A percentile compares a stretch with the other conserved stretches of the same genome.
Evolutionary conservation across 768 basidiomycete species (phyloP).

Genomic region (Pleurotus platypus): DNA sequence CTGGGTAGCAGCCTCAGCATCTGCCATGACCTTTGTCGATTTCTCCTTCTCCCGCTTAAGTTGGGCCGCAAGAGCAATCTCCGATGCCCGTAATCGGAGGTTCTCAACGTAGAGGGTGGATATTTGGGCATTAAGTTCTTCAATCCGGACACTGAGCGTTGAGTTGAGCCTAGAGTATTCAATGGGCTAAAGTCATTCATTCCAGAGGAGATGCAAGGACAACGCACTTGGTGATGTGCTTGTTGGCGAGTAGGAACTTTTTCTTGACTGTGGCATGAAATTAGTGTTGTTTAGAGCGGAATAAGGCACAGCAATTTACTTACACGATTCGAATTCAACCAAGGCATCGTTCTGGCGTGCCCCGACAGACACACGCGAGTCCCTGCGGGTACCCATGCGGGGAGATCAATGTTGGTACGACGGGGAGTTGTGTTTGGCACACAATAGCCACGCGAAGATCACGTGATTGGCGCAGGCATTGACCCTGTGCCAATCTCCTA

Average conservation of each 20-base stretch:
- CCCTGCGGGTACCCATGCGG: conserved; percentile 53
- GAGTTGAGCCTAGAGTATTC: conserved; percentile 64
- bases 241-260: conserved; percentile 87
- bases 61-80: conserved; percentile 71
- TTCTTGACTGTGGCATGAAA: conserved; percentile 68
- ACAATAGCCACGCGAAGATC: neutral
- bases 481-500: too few relatives aligned
- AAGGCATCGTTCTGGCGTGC: conserved; percentile 75
- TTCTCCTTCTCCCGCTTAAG: conserved; percentile 81
- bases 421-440: neutral
- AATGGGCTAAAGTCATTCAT: neutral
- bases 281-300: conserved; percentile 25
- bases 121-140: conserved; percentile 81
- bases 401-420: conserved; percentile 9
- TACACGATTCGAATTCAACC: conserved; percentile 83
- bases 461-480: neutral
- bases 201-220: neutral
- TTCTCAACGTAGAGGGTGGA: conserved; percentile 82
- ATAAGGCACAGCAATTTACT: conserved; percentile 28
- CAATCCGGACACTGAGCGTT: conserved; percentile 77
- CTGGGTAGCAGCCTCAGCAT: conserved; percentile 66
- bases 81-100: conserved; percentile 74
- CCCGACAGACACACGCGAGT: conserved; percentile 61
- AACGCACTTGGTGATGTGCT: conserved; percentile 84
- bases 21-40: conserved; percentile 64